Evolutionary conservation across 163 green algal genomes (phyloP), one percentile per base, ranked within the genome.

Genomic region (Scenedesmus sp.): DNA sequence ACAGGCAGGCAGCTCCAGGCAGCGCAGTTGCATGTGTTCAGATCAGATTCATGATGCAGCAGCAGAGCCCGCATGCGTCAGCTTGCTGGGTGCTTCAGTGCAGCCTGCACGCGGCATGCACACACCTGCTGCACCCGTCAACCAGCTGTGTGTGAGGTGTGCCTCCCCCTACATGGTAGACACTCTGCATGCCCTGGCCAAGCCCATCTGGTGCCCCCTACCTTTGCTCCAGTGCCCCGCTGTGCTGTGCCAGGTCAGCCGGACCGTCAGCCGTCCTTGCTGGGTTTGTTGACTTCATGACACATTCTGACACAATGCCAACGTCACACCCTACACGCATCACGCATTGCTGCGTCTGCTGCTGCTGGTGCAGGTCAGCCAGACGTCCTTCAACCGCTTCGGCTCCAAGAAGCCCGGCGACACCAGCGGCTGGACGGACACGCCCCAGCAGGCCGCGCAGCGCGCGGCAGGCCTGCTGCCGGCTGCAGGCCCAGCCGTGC

Each of bases 401-500:
- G 95, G 96, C 46, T 92, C 95, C 30, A 91, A 93, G 37, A 87
- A 72, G 82, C 92, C 94, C 1, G 94, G 94, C 0, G 96, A 97
- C 94, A 97, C 94, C 24, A 95, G 88, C 24, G 93, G 49, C 15
- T 97, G 96, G 96, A 97, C 95, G 6, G 95, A 97, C 92, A 98
- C 95, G 22, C 96, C 96, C 1, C 78, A 94, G 81, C 89, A 95
- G 78, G 91, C 76, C 46, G 86, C 83, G 70, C 81, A 78, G 87
- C 93, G 73, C 43, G 89, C 89, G 35, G 89, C 89, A 33, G 89
- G 83, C 40, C 37, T 92, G 72, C 92, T 94, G 84, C 49, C 85
- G 40, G 76, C 78, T 42, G 24, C 92, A 35, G 76, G 73, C 30
- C 35, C 40, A 56, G 26, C n/a, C 18, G 68, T 65, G 84, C 26